These are phyloP conservation scores for Rhododendron mucronatum DNA, from an alignment of 148 eudicot genomes.

Conservation along the genomic window DNA sequence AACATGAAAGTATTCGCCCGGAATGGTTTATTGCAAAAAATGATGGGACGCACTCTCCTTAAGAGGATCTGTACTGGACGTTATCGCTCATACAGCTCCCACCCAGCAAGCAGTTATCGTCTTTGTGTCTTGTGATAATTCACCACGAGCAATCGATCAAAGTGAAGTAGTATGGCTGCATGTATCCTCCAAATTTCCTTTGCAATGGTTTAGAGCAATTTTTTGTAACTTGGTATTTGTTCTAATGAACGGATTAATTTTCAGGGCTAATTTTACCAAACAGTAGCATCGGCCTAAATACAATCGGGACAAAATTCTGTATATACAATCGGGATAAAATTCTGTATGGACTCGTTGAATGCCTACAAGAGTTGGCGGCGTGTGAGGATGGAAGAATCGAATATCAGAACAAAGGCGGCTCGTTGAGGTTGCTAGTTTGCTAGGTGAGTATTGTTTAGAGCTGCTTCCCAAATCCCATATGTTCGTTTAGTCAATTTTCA, in stretches of 20 bases:
- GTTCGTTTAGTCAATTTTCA: not conserved
- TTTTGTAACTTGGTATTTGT: not conserved
- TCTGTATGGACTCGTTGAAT: not conserved
- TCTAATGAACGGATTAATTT: not conserved
- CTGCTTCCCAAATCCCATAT: not conserved
- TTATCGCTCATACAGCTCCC: too few relatives aligned
- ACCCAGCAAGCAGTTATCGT: too few relatives aligned
- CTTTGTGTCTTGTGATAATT: too few relatives aligned
- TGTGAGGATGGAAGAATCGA: not conserved
- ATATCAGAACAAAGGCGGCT: not conserved
- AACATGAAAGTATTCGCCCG: too few relatives aligned
- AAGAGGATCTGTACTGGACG: too few relatives aligned
- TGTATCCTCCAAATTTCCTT: not conserved
- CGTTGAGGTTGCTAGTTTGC: not conserved
- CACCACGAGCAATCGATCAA: not conserved
- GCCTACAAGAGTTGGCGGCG: not conserved
- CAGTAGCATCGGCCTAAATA: not conserved
- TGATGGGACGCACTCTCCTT: too few relatives aligned
- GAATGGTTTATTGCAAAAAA: too few relatives aligned
- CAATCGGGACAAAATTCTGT: not conserved
- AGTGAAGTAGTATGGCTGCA: not conserved
- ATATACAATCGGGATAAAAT: not conserved
- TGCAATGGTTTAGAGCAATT: not conserved
- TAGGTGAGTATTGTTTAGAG: not conserved
- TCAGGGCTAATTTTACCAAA: not conserved